Percentiles rank a stretch among this genome's conserved stretches.
phyloP scores from a whole-genome alignment of 345 rosid species.

The Eucalyptus camaldulensis region DNA sequence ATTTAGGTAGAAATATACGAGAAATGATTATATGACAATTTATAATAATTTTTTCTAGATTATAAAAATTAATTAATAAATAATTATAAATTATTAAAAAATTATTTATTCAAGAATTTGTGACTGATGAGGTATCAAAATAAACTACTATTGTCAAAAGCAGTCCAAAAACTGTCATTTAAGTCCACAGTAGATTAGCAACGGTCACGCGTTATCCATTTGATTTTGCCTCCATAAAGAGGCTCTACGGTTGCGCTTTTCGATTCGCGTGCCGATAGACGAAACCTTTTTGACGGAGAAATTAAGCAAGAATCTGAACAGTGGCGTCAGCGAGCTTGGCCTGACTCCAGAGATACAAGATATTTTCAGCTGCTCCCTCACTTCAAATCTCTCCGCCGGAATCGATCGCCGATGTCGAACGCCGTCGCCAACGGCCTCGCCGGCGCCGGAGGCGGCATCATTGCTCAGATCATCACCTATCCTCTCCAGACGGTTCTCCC shows the following conservation, averaged over 20 bases:
- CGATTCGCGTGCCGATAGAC: background rate
- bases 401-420: slow-evolving; percentile 19
- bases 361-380: background rate
- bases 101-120: too few relatives aligned
- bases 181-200: background rate
- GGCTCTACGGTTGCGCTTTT: background rate
- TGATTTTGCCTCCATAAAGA: background rate
- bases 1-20: background rate
- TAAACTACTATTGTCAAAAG: too few relatives aligned
- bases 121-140: accelerated
- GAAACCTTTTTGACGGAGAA: background rate
- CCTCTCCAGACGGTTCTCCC: slow-evolving; percentile 47
- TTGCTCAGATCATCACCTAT: slow-evolving; percentile 67
- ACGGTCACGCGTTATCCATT: background rate
- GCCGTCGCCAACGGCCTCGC: slow-evolving; percentile 67
- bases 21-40: too few relatives aligned
- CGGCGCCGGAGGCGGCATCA: slow-evolving; percentile 63
- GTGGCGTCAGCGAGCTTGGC: background rate
- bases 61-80: too few relatives aligned
- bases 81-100: too few relatives aligned
- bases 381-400: background rate
- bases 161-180: too few relatives aligned
- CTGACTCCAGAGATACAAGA: background rate
- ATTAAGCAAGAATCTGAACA: background rate
- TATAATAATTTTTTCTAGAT: too few relatives aligned